These are phyloP conservation scores for Hura crepitans DNA, from an alignment of 441 rosid genomes.

Conservation along the genomic window DNA sequence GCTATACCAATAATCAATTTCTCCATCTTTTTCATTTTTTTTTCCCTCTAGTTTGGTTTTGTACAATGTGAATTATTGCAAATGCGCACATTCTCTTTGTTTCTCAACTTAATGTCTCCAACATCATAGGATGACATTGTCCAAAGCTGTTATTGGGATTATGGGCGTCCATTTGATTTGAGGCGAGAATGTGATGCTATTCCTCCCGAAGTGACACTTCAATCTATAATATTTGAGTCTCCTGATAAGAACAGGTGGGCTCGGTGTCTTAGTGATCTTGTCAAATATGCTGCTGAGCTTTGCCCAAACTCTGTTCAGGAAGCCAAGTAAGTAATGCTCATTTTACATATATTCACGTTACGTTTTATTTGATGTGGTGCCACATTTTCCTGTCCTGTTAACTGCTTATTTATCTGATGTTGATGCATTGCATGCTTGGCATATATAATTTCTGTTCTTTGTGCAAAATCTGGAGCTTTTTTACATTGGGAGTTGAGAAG, in stretches of 20 bases:
- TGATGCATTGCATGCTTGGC: slow-evolving; percentile 11
- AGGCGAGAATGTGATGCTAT: slow-evolving; percentile 85
- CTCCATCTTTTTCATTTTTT: background rate
- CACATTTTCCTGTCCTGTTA: slow-evolving; percentile 1
- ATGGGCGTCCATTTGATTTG: slow-evolving; percentile 91
- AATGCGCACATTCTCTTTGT: slow-evolving; percentile 20
- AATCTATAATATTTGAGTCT: slow-evolving; percentile 91
- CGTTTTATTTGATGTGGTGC: slow-evolving; percentile 15
- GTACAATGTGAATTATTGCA: slow-evolving; percentile 20
- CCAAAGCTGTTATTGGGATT: slow-evolving; percentile 96
- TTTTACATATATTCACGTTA: slow-evolving; percentile 4
- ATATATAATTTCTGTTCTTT: background rate
- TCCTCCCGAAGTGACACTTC: slow-evolving; percentile 95
- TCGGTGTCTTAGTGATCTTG: slow-evolving; percentile 92
- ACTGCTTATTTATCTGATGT: background rate
- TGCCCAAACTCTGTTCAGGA: slow-evolving; percentile 94
- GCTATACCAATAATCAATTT: slow-evolving; percentile 21
- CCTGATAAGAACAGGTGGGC: slow-evolving; percentile 99
- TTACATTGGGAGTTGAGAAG: background rate
- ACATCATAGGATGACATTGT: slow-evolving; percentile 90
- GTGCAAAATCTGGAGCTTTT: background rate
- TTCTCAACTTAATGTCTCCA: slow-evolving; percentile 20
- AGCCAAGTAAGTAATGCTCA: slow-evolving; percentile 66
- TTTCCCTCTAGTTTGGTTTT: slow-evolving; percentile 22
- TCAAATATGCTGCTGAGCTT: slow-evolving; percentile 92